Evolutionary conservation across 2,329 filamentous ascomycete species (phyloP).

Genomic region (Ascochyta pisi): DNA sequence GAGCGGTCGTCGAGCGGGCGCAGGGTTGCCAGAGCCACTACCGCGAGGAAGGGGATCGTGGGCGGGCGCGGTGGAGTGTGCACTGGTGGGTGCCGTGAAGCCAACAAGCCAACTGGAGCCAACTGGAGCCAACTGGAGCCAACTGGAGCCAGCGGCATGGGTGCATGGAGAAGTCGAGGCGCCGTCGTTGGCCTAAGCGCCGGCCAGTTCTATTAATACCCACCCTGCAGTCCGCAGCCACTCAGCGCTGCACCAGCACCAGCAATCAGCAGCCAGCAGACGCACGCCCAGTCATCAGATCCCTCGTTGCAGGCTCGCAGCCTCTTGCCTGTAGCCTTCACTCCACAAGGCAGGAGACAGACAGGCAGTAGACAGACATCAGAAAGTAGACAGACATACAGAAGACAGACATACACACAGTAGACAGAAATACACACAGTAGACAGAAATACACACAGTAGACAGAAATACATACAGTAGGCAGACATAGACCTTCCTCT

Average conservation of each 20-base stretch:
- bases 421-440: no score
- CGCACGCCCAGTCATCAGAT: not conserved
- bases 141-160: conserved; percentile 1
- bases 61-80: conserved; percentile 7
- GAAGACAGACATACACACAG: no score
- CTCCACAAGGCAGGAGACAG: not conserved
- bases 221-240: conserved; percentile 8
- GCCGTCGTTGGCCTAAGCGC: conserved; percentile 2
- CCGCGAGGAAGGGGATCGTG: conserved; percentile 10
- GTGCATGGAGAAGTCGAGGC: conserved; percentile 1
- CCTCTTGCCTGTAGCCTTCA: not conserved
- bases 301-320: not conserved
- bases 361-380: no score
- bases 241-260: not conserved
- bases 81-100: conserved; percentile 1
- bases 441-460: no score
- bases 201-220: not conserved
- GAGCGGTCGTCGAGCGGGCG: conserved; percentile 1
- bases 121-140: no score
- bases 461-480: no score
- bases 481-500: no score
- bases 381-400: no score
- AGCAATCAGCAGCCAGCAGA: conserved; percentile 6
- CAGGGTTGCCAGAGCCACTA: conserved; percentile 7
- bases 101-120: not conserved